Conservation (phyloP, 306 rosid species). For the Gastrolobium bilobum region DNA sequence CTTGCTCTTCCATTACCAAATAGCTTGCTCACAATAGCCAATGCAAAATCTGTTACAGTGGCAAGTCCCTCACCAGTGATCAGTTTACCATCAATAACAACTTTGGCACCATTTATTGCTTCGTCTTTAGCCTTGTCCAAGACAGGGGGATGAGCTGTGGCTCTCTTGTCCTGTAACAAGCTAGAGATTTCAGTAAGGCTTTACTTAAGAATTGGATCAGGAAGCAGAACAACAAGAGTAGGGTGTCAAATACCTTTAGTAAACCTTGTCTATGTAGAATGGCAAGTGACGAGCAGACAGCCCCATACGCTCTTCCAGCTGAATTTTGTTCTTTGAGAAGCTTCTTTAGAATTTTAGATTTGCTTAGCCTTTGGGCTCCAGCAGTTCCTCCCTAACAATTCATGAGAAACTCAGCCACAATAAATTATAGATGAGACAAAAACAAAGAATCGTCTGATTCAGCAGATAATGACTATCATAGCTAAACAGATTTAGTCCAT, state of each 20-base stretch:
- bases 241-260: conserved; percentile 69
- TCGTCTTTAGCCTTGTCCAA: conserved; percentile 51
- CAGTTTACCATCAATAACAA: conserved; percentile 91
- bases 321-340: conserved; percentile 83
- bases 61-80: conserved; percentile 84
- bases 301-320: conserved; percentile 81
- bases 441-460: conserved; percentile 22
- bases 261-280: conserved; percentile 83
- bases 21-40: conserved; percentile 84
- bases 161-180: conserved; percentile 74
- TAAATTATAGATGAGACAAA: conserved; percentile 18
- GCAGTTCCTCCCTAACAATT: conserved; percentile 77
- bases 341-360: conserved; percentile 78
- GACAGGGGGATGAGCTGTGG: conserved; percentile 64
- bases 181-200: conserved; percentile 31
- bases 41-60: conserved; percentile 72
- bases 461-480: conserved; percentile 31
- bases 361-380: conserved; percentile 69
- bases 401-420: conserved; percentile 37
- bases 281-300: conserved; percentile 73
- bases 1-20: conserved; percentile 89
- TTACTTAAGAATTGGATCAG: conserved; percentile 13
- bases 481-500: conserved; percentile 12
- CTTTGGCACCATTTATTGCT: conserved; percentile 63
- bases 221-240: conserved; percentile 35